Conservation (phyloP, 73 alveolate species). For the Halteria grandinella region DNA sequence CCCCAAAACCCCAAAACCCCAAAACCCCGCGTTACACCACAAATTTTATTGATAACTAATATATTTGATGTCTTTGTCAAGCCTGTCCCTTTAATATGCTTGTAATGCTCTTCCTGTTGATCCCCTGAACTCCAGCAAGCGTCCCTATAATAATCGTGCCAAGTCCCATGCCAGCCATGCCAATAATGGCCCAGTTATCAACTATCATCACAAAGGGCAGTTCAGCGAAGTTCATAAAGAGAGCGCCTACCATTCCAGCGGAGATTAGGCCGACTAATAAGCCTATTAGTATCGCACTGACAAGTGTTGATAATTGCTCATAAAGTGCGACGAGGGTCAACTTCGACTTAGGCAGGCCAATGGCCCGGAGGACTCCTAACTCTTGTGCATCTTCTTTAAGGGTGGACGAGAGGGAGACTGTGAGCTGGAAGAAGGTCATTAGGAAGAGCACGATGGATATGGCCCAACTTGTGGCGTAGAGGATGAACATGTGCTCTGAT, state of each 20-base stretch:
- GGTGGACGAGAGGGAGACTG: slow-evolving; percentile 14
- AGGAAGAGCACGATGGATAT: slow-evolving; percentile 16
- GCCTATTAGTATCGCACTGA: slow-evolving; percentile 8
- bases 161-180: not conserved
- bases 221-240: slow-evolving; percentile 21
- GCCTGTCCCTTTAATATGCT: slow-evolving; percentile 1
- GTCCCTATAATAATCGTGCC: slow-evolving; percentile 18
- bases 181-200: not conserved
- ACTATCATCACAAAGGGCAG: slow-evolving; percentile 21
- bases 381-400: slow-evolving; percentile 39
- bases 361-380: slow-evolving; percentile 49
- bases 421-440: slow-evolving; percentile 32
- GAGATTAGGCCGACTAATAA: slow-evolving; percentile 15
- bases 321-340: slow-evolving; percentile 2
- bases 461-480: not conserved
- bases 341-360: slow-evolving; percentile 21
- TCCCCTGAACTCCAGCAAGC: not conserved
- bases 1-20: too few relatives aligned
- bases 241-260: slow-evolving; percentile 14
- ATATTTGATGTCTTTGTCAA: too few relatives aligned
- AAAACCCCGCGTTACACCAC: too few relatives aligned
- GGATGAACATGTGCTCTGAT: not conserved
- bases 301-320: slow-evolving; percentile 10
- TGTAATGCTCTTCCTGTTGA: not conserved
- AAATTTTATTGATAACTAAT: too few relatives aligned